These are phyloP conservation scores for Dioscorea dumetorum DNA, from an alignment of 106 monocot genomes.

Conservation along the genomic window DNA sequence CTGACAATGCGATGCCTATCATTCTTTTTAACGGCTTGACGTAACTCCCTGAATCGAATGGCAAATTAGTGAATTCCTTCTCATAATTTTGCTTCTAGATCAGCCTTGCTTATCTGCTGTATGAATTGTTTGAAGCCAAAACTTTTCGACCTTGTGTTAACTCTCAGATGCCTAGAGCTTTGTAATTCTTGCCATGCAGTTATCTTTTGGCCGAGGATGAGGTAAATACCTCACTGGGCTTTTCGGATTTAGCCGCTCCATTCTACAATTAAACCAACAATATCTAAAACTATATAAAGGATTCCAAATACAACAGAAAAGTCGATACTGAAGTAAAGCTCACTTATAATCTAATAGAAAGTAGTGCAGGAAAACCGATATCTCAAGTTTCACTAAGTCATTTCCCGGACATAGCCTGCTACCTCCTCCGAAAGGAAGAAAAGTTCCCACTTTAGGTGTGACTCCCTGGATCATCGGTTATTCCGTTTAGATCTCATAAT, in stretches of 20 bases:
- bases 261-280: slow-evolving; percentile 10
- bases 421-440: slow-evolving; percentile 80
- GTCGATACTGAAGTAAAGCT: slow-evolving; percentile 4
- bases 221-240: slow-evolving; percentile 31
- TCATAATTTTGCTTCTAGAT: too few species aligned
- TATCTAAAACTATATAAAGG: not conserved
- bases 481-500: too few species aligned
- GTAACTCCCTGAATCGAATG: too few species aligned
- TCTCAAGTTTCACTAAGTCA: slow-evolving; percentile 89
- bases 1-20: too few species aligned
- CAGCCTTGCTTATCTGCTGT: too few species aligned
- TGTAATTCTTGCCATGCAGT: slow-evolving; percentile 21
- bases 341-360: slow-evolving; percentile 83
- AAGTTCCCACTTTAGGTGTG: slow-evolving; percentile 61
- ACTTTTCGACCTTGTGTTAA: not conserved
- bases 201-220: slow-evolving; percentile 25
- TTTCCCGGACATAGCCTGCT: slow-evolving; percentile 88
- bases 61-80: too few species aligned
- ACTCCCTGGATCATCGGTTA: slow-evolving; percentile 27
- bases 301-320: not conserved
- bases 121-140: too few species aligned
- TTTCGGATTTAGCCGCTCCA: slow-evolving; percentile 14
- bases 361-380: slow-evolving; percentile 80
- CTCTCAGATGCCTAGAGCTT: not conserved
- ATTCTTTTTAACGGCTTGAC: too few species aligned